Percentiles rank a stretch among this genome's conserved stretches.
phyloP scores from a whole-genome alignment of 2,329 filamentous ascomycete genomes.

The Amauroascus niger region DNA sequence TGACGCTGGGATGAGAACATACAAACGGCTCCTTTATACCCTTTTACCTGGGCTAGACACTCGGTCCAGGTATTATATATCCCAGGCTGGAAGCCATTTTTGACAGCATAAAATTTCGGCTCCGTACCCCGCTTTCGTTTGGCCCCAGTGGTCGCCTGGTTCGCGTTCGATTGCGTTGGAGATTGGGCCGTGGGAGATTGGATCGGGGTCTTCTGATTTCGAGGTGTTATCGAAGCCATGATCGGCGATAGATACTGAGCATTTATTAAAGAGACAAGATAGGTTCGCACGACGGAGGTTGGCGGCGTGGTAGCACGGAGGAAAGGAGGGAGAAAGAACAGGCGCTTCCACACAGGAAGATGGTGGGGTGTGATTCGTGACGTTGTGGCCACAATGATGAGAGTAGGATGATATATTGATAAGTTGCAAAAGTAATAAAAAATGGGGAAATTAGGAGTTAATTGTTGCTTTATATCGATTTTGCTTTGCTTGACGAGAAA shows the following conservation, averaged over 20 bases:
- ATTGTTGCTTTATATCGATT: background rate
- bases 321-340: background rate
- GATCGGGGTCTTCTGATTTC: background rate
- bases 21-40: conserved; percentile 60
- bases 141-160: conserved; percentile 32
- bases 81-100: conserved; percentile 49
- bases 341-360: conserved; percentile 8
- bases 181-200: background rate
- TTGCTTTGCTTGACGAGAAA: background rate
- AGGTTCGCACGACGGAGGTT: background rate
- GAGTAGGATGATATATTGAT: background rate
- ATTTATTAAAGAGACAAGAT: background rate
- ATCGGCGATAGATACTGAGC: background rate
- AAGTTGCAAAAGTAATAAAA: background rate
- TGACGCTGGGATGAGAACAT: conserved; percentile 31
- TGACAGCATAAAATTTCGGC: conserved; percentile 56
- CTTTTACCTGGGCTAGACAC: conserved; percentile 52
- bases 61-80: conserved; percentile 56
- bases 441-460: background rate
- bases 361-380: conserved; percentile 6
- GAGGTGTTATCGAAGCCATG: conserved; percentile 2
- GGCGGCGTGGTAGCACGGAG: background rate
- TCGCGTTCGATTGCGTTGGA: background rate
- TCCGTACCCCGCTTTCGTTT: conserved; percentile 48
- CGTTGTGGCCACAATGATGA: conserved; percentile 3